Base-by-base conservation (phyloP, 176 grass and related monocot species). In the Ensete glaucum region DNA sequence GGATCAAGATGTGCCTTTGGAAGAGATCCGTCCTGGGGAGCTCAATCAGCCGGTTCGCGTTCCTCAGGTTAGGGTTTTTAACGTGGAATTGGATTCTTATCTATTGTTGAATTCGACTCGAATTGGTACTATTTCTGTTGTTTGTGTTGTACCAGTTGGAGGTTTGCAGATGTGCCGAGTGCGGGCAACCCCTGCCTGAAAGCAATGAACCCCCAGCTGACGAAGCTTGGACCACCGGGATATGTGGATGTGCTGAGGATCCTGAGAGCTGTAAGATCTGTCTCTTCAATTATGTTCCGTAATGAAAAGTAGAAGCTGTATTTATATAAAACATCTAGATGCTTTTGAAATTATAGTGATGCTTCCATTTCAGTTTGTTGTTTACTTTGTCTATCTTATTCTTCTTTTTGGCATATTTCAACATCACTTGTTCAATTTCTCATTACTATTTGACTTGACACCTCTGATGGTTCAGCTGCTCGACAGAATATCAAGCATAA, bases 31-130 rank as follows among this genome's bases (percentile, higher is more conserved):
- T 69, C 93, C 87, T 77, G 87, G 87, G 60, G 93, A 96, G 71
- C 89, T 92, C 90, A 96, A 92, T 84, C 93, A 96, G 82, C 93
- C 90, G 64, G 82, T 96, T 53, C 90, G 87, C 57, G 85, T 96
- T 74, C 90, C 90, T 56, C 83, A 96, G 87, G 93, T 88, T 26
- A 0, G 9, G 22, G 22, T 64, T 64, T 13, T 64, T 64, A 22
- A 23, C 60, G 29, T 34, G 29, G 29, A 34, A 64, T 24, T 20
- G 19, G 9, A 11, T 64, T 20, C 20, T 23, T 25, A 24, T 23
- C 4, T 9, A 23, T 9, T 23, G 21, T 43, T 43, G 34, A 43
- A 64, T 64, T 64, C 8, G 2, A 11, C 15, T 60, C 17, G 57
- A 60, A 23, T 10, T 64, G 62, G 19, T 23, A 24, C 26, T 9